phyloP scores from a whole-genome alignment of 1,139 yeast species.

The Geotrichum histeridarum region DNA sequence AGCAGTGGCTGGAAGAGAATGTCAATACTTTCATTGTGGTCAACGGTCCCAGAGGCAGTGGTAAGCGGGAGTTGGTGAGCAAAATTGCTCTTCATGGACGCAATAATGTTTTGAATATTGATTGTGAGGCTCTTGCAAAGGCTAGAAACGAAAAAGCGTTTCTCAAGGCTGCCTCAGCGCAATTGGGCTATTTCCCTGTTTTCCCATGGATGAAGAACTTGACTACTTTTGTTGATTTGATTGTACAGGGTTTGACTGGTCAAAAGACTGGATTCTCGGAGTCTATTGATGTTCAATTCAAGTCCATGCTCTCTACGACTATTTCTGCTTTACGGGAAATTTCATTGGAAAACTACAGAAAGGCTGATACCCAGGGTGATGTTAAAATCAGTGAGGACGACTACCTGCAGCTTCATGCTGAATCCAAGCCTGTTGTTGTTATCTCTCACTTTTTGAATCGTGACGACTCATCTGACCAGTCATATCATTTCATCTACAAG shows the following conservation, averaged over 20 bases:
- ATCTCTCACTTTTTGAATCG: slow-evolving; percentile 63
- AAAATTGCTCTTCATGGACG: slow-evolving; percentile 59
- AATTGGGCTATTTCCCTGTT: slow-evolving; percentile 86
- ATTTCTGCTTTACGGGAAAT: slow-evolving; percentile 66
- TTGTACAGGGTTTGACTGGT: slow-evolving; percentile 86
- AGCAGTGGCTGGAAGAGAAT: slow-evolving; percentile 73
- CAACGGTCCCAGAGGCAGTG: slow-evolving; percentile 92
- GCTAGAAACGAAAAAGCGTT: slow-evolving; percentile 69
- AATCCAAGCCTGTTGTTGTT: slow-evolving; percentile 79
- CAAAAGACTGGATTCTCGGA: slow-evolving; percentile 91
- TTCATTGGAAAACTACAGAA: slow-evolving; percentile 46
- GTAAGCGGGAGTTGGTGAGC: slow-evolving; percentile 75
- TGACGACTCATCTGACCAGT: slow-evolving; percentile 47
- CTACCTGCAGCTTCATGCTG: slow-evolving; percentile 80
- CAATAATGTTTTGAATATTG: slow-evolving; percentile 59
- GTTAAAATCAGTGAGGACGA: slow-evolving; percentile 61
- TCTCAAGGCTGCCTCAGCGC: slow-evolving; percentile 62
- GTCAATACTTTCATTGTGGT: slow-evolving; percentile 81
- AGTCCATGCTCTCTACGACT: slow-evolving; percentile 72
- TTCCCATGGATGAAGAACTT: slow-evolving; percentile 88
- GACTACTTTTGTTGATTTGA: slow-evolving; percentile 75
- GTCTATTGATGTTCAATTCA: slow-evolving; percentile 73
- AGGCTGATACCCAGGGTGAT: slow-evolving; percentile 27
- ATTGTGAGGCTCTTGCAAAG: slow-evolving; percentile 71
- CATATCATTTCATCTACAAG: slow-evolving; percentile 58